These are phyloP conservation scores for Dactylellina cionopaga DNA, from an alignment of 2,329 filamentous ascomycete genomes.

Conservation along the genomic window DNA sequence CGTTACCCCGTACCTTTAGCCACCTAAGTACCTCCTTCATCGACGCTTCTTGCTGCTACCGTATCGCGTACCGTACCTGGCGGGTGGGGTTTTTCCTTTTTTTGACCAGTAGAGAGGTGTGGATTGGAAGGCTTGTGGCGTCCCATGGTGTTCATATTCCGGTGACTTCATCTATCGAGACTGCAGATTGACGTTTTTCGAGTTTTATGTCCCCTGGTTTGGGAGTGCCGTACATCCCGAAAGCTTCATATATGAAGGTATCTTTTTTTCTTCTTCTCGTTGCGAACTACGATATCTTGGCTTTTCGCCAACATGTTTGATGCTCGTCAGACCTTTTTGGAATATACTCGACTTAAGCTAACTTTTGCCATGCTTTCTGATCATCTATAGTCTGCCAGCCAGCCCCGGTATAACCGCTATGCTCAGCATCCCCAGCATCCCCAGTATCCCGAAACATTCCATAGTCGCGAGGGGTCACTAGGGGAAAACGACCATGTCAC, in stretches of 20 bases:
- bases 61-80: conserved; percentile 14
- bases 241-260: conserved; percentile 53
- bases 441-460: too few species aligned
- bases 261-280: conserved; percentile 9
- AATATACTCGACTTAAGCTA: background rate
- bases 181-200: conserved; percentile 10
- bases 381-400: conserved; percentile 55
- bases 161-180: conserved; percentile 23
- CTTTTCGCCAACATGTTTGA: background rate
- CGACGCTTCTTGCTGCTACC: background rate
- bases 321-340: background rate
- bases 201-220: conserved; percentile 38
- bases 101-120: conserved; percentile 5
- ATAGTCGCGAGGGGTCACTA: conserved; percentile 66
- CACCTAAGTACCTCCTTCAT: conserved; percentile 1
- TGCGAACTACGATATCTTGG: background rate
- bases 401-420: conserved; percentile 57
- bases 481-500: conserved; percentile 94
- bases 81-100: conserved; percentile 42
- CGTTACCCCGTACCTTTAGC: conserved; percentile 7
- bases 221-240: conserved; percentile 50
- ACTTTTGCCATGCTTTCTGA: conserved; percentile 42
- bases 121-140: conserved; percentile 41
- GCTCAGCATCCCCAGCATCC: conserved; percentile 54
- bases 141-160: conserved; percentile 47